Evolutionary conservation across 1,284 basidiomycete genomes (phyloP).

Genomic region (Wallemia mellicola): DNA sequence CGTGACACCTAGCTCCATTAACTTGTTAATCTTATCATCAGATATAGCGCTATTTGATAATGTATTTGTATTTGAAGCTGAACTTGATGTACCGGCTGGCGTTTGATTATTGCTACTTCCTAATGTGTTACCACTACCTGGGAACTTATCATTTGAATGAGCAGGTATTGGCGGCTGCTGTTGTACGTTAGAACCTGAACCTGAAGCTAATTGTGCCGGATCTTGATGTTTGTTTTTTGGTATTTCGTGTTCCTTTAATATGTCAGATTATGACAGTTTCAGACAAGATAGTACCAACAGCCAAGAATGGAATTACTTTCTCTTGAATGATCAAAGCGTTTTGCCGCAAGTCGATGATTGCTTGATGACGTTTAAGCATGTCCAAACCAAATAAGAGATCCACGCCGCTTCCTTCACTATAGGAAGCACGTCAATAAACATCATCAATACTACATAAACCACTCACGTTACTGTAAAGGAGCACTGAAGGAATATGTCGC

Average conservation of each 20-base stretch:
- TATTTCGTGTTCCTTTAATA: not conserved
- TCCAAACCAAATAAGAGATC: conserved; percentile 85
- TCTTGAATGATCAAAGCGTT: conserved; percentile 64
- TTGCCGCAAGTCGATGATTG: conserved; percentile 70
- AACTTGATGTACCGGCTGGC: not conserved
- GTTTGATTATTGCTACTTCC: not conserved
- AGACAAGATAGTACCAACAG: not conserved
- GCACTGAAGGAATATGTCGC: conserved; percentile 54
- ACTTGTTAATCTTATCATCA: not conserved
- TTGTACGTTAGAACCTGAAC: not conserved
- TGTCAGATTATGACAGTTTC: not conserved
- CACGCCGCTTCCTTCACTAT: conserved; percentile 42
- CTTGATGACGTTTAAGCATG: conserved; percentile 94
- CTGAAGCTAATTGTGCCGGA: not conserved
- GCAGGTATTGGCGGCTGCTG: not conserved
- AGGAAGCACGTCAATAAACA: not conserved
- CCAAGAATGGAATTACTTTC: conserved; percentile 21
- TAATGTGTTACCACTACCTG: not conserved
- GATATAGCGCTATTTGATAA: not conserved
- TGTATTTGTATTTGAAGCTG: not conserved
- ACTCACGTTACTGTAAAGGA: conserved; percentile 57
- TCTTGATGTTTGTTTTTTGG: not conserved
- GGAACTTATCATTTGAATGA: not conserved
- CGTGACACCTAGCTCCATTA: not conserved
- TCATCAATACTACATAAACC: not conserved